phyloP scores from a whole-genome alignment of 768 basidiomycete species.

The Lentinula sp. region DNA sequence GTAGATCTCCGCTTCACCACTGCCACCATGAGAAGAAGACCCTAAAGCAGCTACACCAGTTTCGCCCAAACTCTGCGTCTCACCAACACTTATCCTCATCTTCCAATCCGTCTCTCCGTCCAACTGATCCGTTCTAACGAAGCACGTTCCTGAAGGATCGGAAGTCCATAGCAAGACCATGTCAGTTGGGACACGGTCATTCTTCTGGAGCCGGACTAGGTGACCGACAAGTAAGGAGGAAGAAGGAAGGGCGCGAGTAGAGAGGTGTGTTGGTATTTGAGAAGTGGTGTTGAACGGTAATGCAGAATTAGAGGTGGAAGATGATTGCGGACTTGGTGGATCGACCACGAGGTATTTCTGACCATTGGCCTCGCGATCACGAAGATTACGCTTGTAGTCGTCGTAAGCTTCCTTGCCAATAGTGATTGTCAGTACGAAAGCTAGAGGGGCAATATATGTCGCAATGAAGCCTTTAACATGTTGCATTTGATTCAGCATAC shows the following conservation, averaged over 20 bases:
- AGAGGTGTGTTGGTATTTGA: constrained; percentile 39
- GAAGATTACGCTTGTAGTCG: constrained; percentile 89
- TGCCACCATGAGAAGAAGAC: background rate
- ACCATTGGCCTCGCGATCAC: constrained; percentile 94
- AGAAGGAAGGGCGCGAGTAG: constrained; percentile 77
- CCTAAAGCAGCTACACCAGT: constrained; percentile 46
- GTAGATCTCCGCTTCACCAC: constrained; percentile 77
- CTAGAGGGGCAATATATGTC: constrained; percentile 94
- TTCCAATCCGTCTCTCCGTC: constrained; percentile 99
- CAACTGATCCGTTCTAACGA: constrained; percentile 95
- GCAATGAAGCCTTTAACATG: constrained; percentile 72
- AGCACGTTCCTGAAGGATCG: constrained; percentile 89
- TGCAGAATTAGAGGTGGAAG: constrained; percentile 19
- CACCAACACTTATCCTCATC: constrained; percentile 80
- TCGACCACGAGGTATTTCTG: constrained; percentile 84
- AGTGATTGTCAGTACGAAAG: constrained; percentile 90
- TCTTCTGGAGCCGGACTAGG: constrained; percentile 89
- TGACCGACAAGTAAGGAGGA: constrained; percentile 89
- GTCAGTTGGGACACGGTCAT: constrained; percentile 95
- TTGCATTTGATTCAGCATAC: background rate
- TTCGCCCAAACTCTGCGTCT: constrained; percentile 68
- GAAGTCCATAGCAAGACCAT: constrained; percentile 84
- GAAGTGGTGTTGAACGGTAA: constrained; percentile 25
- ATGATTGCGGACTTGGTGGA: constrained; percentile 26
- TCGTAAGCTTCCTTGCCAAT: constrained; percentile 99